Base-by-base conservation (phyloP, 495 filamentous ascomycete species). In the Astrocystis sublimbata region DNA sequence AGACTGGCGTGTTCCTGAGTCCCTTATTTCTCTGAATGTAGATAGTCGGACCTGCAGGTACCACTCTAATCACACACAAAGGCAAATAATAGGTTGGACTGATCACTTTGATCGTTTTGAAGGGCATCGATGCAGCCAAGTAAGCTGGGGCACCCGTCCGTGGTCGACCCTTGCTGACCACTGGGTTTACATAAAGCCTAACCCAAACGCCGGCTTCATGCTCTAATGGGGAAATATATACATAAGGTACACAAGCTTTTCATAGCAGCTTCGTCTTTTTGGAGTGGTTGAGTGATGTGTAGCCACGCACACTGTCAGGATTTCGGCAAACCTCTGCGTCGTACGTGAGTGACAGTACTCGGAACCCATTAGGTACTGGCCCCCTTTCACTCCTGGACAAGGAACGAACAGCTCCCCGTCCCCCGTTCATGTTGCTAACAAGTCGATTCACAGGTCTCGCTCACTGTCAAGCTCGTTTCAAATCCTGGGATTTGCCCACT, bases 201-300 rank as follows among this genome's bases (percentile, higher is more conserved):
- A 50, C 57, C 45, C 2, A 50, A 60, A 36, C 57, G 57, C 57
- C 57, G 13, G 17, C 23, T 59, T 45, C 41, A 60, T 60, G 43
- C 31, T 50, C 45, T 33, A 52, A 52, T 50, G 21, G 24, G 40
- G 2, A n/a, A 28, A 36, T 38, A 50, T 60, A 60, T 46, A 60
- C 42, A 58, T 28, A n/a, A n/a, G n/a, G n/a, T n/a, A 58, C 23
- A 43, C 9, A 35, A 21, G 23, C 19, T 58, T 12, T 45, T 31
- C 23, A 31, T 36, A 17, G 24, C 46, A 3, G 24, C 46, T 15
- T 6, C 12, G 7, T 26, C 35, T 24, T 26, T 31, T 60, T 40
- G 21, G 42, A n/a, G n/a, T n/a, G n/a, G 30, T 23, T n/a, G n/a
- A 42, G 45, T 42, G 45, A 30, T 24, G 6, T 28, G 8, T 46